Evolutionary conservation across 176 grass and related monocot genomes (phyloP).

Genomic region (Puccinellia tenuiflora): DNA sequence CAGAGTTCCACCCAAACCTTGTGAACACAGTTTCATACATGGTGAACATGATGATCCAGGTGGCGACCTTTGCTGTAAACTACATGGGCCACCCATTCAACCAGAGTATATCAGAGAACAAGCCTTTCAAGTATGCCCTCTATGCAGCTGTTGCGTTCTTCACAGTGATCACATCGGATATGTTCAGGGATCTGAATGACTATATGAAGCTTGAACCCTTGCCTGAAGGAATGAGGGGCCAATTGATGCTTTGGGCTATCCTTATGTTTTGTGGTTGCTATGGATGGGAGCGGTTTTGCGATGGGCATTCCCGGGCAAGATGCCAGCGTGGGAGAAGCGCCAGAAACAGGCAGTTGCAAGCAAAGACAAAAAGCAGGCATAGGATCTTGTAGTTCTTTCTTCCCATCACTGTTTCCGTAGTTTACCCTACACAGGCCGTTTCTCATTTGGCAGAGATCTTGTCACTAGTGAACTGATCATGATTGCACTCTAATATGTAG

Average conservation of each 20-base stretch:
- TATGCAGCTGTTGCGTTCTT: conserved; percentile 89
- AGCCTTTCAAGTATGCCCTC: conserved; percentile 85
- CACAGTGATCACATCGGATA: conserved; percentile 82
- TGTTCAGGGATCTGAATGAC: conserved; percentile 87
- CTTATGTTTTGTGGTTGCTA: conserved; percentile 92
- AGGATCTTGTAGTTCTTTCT: conserved; percentile 22
- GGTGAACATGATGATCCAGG: conserved; percentile 99
- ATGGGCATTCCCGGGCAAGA: conserved; percentile 78
- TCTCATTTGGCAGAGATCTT: conserved; percentile 11
- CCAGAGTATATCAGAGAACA: conserved; percentile 92
- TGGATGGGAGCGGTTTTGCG: conserved; percentile 88
- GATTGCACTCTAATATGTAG: conserved; percentile 41
- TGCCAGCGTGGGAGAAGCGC: conserved; percentile 78
- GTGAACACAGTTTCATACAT: conserved; percentile 99
- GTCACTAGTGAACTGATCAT: conserved; percentile 25
- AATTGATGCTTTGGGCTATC: conserved; percentile 82
- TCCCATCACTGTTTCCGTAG: not conserved
- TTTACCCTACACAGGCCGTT: conserved; percentile 15
- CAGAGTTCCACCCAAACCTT: conserved; percentile 88
- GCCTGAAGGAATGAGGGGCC: conserved; percentile 79
- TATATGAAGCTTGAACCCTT: conserved; percentile 80
- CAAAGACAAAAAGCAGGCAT: conserved; percentile 67
- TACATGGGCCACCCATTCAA: conserved; percentile 98
- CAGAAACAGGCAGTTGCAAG: conserved; percentile 68
- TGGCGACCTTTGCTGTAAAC: conserved; percentile 97